Base-by-base conservation (phyloP, 495 filamentous ascomycete genomes). In the Talaromyces adpressus region DNA sequence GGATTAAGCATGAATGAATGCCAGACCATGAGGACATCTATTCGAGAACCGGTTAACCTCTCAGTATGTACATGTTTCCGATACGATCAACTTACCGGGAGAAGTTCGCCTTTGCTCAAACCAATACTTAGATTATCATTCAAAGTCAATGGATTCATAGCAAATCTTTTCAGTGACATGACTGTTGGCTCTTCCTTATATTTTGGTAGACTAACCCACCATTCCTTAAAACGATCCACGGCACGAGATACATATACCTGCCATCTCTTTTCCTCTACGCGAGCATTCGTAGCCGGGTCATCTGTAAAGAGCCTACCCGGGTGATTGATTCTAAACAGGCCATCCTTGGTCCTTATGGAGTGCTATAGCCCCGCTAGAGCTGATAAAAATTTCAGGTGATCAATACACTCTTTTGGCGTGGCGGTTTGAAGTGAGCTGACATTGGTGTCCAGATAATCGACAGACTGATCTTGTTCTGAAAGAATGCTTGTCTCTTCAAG, bases 21-120 rank as follows among this genome's bases (percentile, higher is more conserved):
- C 91, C 89, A 94, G 1, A 95, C 90, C 90, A 96, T 91, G 45
- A 96, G 73, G 1, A 96, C 85, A 70, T 96, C 91, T 87, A 68
- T 29, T 14, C 39, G 12, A 45, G 6, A 14, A n/a, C 6, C 20
- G 11, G 49, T 47, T 18, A 61, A 25, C 36, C 9, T 36, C 32
- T 9, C 3, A 12, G 0, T 51, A 61, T 41, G 9, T 41, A 39
- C n/a, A 45, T 60, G 23, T 8, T 9, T 52, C 7, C 41, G 14
- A 18, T 8, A 45, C 6, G 20, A 23, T 25, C 6, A 12, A 64
- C 71, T 67, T 29, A 76, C 74, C 72, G 74, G 74, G 30, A 72
- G 72, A 56, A 79, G 51, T n/a, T 59, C 29, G 16, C 67, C 62
- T n/a, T 41, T 52, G 16, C 59, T 23, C 66, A 70, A 75, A 66